These are phyloP conservation scores for Colletotrichum cuscutae DNA, from an alignment of 2,329 filamentous ascomycete species.

Conservation along the genomic window DNA sequence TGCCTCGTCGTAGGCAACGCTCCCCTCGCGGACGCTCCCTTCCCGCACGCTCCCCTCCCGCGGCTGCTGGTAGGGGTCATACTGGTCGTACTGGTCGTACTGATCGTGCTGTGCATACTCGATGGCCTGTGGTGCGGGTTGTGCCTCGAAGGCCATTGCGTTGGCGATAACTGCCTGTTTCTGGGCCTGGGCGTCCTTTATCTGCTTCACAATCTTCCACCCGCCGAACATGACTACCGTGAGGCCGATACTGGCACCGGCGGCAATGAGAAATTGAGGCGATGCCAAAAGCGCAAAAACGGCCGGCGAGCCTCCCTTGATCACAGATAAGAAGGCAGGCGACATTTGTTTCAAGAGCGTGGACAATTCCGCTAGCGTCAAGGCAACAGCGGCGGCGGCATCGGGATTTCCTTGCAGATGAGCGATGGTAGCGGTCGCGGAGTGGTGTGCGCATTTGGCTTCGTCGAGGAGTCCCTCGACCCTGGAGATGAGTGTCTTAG, in stretches of 20 bases:
- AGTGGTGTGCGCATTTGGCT: conserved; percentile 88
- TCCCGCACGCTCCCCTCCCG: conserved; percentile 6
- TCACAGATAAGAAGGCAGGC: conserved; percentile 77
- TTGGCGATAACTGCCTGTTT: conserved; percentile 38
- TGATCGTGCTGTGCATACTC: conserved; percentile 27
- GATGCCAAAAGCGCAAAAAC: conserved; percentile 88
- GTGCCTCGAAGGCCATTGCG: conserved; percentile 44
- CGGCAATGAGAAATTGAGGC: conserved; percentile 94
- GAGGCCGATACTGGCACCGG: conserved; percentile 88
- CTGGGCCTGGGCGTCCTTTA: conserved; percentile 58
- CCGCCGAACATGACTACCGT: conserved; percentile 96
- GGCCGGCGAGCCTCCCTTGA: conserved; percentile 86
- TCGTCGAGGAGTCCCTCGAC: conserved; percentile 86
- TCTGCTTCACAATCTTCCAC: conserved; percentile 96
- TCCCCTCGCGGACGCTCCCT: conserved; percentile 4
- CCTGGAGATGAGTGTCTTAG: conserved; percentile 71
- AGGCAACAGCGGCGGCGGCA: conserved; percentile 90
- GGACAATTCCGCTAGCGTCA: conserved; percentile 92
- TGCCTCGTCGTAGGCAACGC: conserved; percentile 60
- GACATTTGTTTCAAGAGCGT: conserved; percentile 85
- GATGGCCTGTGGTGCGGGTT: conserved; percentile 24
- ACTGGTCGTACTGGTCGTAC: conserved; percentile 16
- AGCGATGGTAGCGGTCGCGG: conserved; percentile 85
- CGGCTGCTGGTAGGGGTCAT: conserved; percentile 30
- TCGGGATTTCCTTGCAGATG: conserved; percentile 75